Conservation (phyloP, 2,329 filamentous ascomycete species). For the Polychaeton citri region DNA sequence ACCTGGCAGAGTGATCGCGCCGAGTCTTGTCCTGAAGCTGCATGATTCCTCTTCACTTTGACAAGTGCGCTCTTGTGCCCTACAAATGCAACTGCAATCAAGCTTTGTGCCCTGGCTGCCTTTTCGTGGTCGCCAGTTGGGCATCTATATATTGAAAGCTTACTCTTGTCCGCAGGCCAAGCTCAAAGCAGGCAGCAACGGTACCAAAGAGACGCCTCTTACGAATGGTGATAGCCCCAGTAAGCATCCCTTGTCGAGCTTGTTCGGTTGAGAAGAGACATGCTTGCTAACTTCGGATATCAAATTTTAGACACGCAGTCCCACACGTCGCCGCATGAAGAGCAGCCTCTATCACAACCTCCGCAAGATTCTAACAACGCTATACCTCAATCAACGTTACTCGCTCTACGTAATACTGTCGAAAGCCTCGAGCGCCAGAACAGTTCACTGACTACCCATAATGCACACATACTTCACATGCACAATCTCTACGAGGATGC, state of each 20-base stretch:
- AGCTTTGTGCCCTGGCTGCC: too few species aligned
- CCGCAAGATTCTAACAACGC: background rate
- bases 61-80: too few species aligned
- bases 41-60: too few species aligned
- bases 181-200: background rate
- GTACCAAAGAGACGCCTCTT: background rate
- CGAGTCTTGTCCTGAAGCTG: too few species aligned
- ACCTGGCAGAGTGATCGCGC: too few species aligned
- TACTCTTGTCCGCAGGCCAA: background rate
- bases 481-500: conserved; percentile 29
- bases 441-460: conserved; percentile 5
- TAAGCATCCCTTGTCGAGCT: background rate
- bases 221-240: background rate
- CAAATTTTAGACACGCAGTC: background rate
- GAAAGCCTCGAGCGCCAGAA: conserved; percentile 14
- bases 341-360: background rate
- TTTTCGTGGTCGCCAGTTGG: too few species aligned
- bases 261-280: too few species aligned
- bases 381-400: background rate
- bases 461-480: conserved; percentile 10
- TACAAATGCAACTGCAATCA: too few species aligned
- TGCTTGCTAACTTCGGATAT: too few species aligned
- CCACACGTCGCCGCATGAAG: background rate
- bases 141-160: too few species aligned
- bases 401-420: conserved; percentile 10